phyloP scores from a whole-genome alignment of 805 yeast species.

The Saturnispora zaruensis region DNA sequence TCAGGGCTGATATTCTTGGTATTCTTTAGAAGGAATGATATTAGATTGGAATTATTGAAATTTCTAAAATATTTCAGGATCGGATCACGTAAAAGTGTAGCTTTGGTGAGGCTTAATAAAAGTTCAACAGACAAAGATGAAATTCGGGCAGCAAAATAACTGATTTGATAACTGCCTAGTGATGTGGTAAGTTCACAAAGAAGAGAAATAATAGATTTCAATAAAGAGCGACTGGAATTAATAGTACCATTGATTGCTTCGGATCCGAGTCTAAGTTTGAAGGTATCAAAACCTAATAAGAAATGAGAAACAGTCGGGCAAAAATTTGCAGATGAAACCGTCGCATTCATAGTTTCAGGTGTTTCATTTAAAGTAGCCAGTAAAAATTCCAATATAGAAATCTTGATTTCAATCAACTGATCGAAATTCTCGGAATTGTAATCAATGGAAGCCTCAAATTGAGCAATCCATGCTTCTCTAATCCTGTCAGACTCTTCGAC shows the following conservation, averaged over 20 bases:
- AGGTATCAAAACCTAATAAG: conserved; percentile 61
- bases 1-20: conserved; percentile 47
- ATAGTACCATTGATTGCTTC: conserved; percentile 39
- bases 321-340: not conserved
- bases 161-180: conserved; percentile 33
- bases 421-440: conserved; percentile 20
- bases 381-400: conserved; percentile 52
- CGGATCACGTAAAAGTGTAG: conserved; percentile 42
- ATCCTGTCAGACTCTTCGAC: conserved; percentile 73
- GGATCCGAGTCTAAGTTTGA: conserved; percentile 39
- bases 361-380: conserved; percentile 34
- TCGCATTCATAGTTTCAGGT: not conserved
- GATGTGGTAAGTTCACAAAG: conserved; percentile 39
- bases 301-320: conserved; percentile 58
- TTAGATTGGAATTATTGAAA: conserved; percentile 34
- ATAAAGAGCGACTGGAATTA: conserved; percentile 44
- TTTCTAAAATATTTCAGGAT: conserved; percentile 45
- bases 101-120: conserved; percentile 51
- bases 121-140: conserved; percentile 53
- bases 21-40: conserved; percentile 40
- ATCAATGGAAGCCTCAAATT: conserved; percentile 41
- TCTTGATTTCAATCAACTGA: conserved; percentile 38
- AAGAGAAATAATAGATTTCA: conserved; percentile 44
- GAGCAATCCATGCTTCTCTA: conserved; percentile 62
- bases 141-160: conserved; percentile 49